phyloP scores from a whole-genome alignment of 139 green algal species.

The Chlamydomonas sp. region DNA sequence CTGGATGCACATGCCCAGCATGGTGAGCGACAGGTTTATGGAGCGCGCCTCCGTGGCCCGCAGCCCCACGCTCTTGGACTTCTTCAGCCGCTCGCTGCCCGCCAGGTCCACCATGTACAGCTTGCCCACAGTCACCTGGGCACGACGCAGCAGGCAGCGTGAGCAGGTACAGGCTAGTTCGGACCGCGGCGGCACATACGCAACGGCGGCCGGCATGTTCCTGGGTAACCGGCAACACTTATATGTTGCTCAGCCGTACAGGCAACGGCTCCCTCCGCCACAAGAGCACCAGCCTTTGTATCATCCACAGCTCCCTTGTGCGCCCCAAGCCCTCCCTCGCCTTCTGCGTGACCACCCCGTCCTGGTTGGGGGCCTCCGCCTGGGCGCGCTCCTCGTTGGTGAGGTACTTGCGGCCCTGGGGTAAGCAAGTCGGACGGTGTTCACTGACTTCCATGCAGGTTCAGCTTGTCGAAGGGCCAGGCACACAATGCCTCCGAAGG shows the following conservation, averaged over 20 bases:
- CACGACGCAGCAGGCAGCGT: background rate
- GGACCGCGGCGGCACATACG: too few relatives aligned
- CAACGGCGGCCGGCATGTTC: too few relatives aligned
- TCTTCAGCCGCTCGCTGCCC: slow-evolving; percentile 94
- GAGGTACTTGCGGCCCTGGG: slow-evolving; percentile 41
- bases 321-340: background rate
- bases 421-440: background rate
- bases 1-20: slow-evolving; percentile 77
- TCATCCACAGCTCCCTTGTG: background rate
- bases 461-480: background rate
- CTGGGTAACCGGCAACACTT: too few relatives aligned
- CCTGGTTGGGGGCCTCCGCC: slow-evolving; percentile 40
- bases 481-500: background rate
- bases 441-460: background rate
- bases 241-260: too few relatives aligned
- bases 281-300: background rate
- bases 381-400: slow-evolving; percentile 43
- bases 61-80: slow-evolving; percentile 68
- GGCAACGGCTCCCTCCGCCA: too few relatives aligned
- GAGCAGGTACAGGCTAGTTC: background rate
- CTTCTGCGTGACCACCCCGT: slow-evolving; percentile 46
- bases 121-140: slow-evolving; percentile 78
- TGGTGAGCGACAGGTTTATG: slow-evolving; percentile 85
- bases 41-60: slow-evolving; percentile 74
- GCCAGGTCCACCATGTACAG: slow-evolving; percentile 97